phyloP scores from a whole-genome alignment of 1,284 basidiomycete genomes.

The Microbotryum silenes-acaulis region DNA sequence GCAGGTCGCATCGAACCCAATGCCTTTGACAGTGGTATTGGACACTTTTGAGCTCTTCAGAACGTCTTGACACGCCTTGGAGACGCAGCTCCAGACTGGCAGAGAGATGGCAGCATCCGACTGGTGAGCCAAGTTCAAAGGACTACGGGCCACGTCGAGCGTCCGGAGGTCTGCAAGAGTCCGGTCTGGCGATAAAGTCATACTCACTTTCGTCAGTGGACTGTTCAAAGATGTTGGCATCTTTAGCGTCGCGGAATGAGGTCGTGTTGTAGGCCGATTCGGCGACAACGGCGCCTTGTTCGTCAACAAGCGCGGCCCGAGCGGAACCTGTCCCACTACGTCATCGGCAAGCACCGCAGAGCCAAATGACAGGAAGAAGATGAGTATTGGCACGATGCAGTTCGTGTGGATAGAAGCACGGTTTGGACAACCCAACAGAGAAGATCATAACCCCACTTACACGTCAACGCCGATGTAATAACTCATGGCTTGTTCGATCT shows the following conservation, averaged over 20 bases:
- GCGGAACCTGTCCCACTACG: conserved; percentile 80
- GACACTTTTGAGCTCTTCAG: conserved; percentile 57
- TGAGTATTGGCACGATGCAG: background rate
- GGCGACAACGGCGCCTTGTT: conserved; percentile 67
- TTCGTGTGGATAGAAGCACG: background rate
- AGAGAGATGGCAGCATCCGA: background rate
- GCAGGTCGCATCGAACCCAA: conserved; percentile 97
- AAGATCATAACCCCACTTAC: conserved; percentile 37
- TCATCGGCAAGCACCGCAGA: too few relatives aligned
- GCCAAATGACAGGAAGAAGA: background rate
- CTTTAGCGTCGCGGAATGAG: conserved; percentile 74
- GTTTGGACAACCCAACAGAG: background rate
- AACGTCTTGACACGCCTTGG: conserved; percentile 60
- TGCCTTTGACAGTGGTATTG: conserved; percentile 65
- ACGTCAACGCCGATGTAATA: conserved; percentile 56
- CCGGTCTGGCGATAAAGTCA: too few relatives aligned
- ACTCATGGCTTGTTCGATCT: too few relatives aligned
- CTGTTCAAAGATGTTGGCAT: conserved; percentile 93
- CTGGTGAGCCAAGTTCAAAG: background rate
- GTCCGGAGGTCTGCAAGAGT: background rate
- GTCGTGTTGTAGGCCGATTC: conserved; percentile 68
- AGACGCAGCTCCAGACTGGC: conserved; percentile 70
- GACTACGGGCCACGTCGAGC: background rate
- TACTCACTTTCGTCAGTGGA: conserved; percentile 46
- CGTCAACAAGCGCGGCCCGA: conserved; percentile 71